These are phyloP conservation scores for Cenchrus purpureus DNA, from an alignment of 176 grass and related monocot species.

Conservation along the genomic window DNA sequence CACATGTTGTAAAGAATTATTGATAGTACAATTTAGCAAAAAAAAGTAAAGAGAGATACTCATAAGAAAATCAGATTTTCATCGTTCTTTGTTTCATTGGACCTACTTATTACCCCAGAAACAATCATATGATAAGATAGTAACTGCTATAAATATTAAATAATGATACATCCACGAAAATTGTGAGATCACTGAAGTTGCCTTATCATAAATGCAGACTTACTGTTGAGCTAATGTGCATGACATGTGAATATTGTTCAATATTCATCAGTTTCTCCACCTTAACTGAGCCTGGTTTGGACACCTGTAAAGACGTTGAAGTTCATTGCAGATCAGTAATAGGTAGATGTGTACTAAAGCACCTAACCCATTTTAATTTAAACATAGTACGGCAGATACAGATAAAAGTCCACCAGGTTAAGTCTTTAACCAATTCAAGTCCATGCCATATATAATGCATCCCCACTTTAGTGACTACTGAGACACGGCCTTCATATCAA, in stretches of 20 bases:
- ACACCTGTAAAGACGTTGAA: conserved; percentile 54
- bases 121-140: background rate
- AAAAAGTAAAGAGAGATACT: background rate
- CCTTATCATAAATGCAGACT: conserved; percentile 22
- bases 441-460: background rate
- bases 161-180: background rate
- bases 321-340: conserved; percentile 5
- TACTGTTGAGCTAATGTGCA: conserved; percentile 97
- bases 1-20: conserved; percentile 19
- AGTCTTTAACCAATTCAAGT: background rate
- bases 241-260: conserved; percentile 92
- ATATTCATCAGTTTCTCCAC: conserved; percentile 95
- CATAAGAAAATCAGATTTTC: background rate
- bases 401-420: background rate
- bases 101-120: background rate
- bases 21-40: conserved; percentile 12
- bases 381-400: background rate
- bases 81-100: background rate
- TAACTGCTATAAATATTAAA: background rate
- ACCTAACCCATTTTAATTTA: background rate
- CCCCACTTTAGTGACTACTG: background rate
- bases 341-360: background rate
- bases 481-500: background rate
- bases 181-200: background rate
- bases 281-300: conserved; percentile 82